Evolutionary conservation across 164 flowering plant species (phyloP), one percentile per base, ranked within the genome.

Genomic region (Vitis rotundifolia): DNA sequence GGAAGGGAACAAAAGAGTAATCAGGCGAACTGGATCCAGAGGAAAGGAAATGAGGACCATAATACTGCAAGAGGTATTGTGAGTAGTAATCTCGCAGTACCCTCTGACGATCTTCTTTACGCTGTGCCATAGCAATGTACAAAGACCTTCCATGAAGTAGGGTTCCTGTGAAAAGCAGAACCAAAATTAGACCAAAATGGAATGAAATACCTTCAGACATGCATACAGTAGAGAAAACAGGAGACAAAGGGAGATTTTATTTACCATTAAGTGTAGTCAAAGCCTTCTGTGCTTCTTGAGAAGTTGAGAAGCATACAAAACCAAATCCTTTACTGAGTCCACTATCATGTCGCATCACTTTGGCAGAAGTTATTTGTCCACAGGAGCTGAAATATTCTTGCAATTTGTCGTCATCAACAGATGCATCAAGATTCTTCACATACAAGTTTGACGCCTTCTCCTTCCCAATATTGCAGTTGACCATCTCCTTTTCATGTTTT

Each of bases 301-400:
- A 64, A 14, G 63, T 44, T n/a, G 83, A 73, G 75, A 79, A 85
- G 59, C 83, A 61, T 4, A 85, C 82, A 71, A 83, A 81, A 2
- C 83, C 88, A 75, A 78, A 80, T 63, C 83, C 81, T 19, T 76
- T 85, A 26, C 83, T 83, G 12, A 8, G 29, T 2, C 85, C 86
- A 48, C 67, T 68, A 3, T 69, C 64, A 69, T 71, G 1, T 15
- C 70, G 59, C 75, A 83, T 82, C 29, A 85, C 74, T 75, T 75
- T 79, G 13, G 74, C 80, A 3, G 86, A 82, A 68, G 52, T 63
- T 37, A 86, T 69, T 16, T 44, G 19, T 28, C 88, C 90, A 75
- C 13, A 78, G 56, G 12, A 2, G 64, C 76, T 66, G 59, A 87
- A 87, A n/a, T 68, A 15, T 37, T 75, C 76, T 47, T n/a, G 14